Evolutionary conservation across 2,329 filamentous ascomycete genomes (phyloP), one percentile per base, ranked within the genome.

Genomic region (Aureobasidium sp.): DNA sequence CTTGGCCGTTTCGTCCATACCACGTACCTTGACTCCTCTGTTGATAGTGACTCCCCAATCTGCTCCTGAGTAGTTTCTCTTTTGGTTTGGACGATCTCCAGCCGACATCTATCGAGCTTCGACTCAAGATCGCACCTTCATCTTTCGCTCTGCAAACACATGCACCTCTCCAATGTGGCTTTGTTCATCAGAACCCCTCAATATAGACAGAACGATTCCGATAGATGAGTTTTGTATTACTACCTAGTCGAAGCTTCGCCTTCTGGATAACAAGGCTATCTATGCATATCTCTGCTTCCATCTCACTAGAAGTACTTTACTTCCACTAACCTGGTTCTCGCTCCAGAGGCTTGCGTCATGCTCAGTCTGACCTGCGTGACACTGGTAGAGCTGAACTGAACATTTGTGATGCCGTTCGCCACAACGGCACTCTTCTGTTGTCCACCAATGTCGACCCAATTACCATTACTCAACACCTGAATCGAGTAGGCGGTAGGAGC

Each of bases 381-480:
- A 42, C 64, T 69, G 14, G 68, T 63, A 7, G 61, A 63, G 15
- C 62, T 66, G 71, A 74, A 76, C 15, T 63, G 63, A 0, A 69
- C 71, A 27, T 69, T 67, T 0, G 74, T 76, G 19, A 77, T 70
- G 0, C 74, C 74, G 44, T 76, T 77, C 7, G 70, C 72, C 2
- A 76, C 64, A 12, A 69, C 31, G 29, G 63, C 60, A 11, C 65
- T 65, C 8, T 64, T 65, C n/a, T 40, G 22, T 3, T 68, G 65
- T 0, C 66, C 67, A 0, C 65, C 61, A 14, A 71, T 71, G 60
- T 74, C 68, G 0, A 61, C 61, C 72, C 73, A 76, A 5, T 57
- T 61, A 17, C 66, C 67, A 14, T 64, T 64, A 7, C 60, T 66
- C 12, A 62, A 64, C 14, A 68, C 65, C 64, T 74, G 68, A 1